Evolutionary conservation across 805 yeast species (phyloP).

Genomic region (Nakazawaea molendinolei): DNA sequence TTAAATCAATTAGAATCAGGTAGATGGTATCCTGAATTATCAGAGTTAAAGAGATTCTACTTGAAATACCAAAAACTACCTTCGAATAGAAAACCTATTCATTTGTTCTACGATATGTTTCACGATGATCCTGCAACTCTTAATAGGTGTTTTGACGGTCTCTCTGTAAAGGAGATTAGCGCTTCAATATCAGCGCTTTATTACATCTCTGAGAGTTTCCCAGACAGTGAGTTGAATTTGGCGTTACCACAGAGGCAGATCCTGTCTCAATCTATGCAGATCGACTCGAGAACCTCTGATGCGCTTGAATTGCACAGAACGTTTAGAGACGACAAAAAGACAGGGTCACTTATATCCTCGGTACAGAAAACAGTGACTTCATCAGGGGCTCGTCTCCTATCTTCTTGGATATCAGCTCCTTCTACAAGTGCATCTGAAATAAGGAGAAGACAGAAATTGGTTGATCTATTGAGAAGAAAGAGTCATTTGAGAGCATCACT

Average conservation of each 20-base stretch:
- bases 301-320: constrained; percentile 68
- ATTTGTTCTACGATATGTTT: constrained; percentile 33
- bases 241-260: constrained; percentile 59
- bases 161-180: constrained; percentile 42
- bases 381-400: constrained; percentile 74
- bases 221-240: constrained; percentile 55
- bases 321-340: constrained; percentile 45
- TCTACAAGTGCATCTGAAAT: constrained; percentile 54
- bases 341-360: constrained; percentile 66
- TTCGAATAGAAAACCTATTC: constrained; percentile 30
- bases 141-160: constrained; percentile 16
- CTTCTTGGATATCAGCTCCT: constrained; percentile 81
- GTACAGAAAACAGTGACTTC: constrained; percentile 71
- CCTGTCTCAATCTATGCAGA: constrained; percentile 53
- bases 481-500: constrained; percentile 23
- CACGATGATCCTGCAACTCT: constrained; percentile 24
- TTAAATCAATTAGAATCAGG: constrained; percentile 35
- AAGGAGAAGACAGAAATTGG: constrained; percentile 44
- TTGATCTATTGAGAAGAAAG: constrained; percentile 33
- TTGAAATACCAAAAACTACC: constrained; percentile 46
- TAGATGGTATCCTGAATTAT: constrained; percentile 48
- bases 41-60: constrained; percentile 53
- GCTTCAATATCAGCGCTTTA: constrained; percentile 59
- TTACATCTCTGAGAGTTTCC: constrained; percentile 70
- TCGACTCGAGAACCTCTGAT: constrained; percentile 73